A percentile compares a stretch with the other conserved stretches of the same genome.
These are phyloP conservation scores for Syzygium grande DNA, from an alignment of 345 rosid genomes.

Conservation along the genomic window DNA sequence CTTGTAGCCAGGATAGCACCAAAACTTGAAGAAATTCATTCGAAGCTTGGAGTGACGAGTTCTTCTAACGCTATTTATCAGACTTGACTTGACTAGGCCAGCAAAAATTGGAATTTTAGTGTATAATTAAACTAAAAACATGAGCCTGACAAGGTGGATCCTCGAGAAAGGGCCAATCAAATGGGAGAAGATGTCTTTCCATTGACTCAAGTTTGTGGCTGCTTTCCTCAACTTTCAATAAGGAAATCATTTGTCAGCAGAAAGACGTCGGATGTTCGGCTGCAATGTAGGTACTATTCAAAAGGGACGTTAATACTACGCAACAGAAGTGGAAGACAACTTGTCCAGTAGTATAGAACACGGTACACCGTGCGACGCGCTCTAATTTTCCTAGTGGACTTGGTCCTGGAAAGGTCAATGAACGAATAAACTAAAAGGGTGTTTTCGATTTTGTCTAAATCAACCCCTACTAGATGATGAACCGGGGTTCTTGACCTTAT, in stretches of 20 bases:
- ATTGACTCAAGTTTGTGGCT: background rate
- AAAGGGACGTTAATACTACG: background rate
- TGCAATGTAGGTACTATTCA: background rate
- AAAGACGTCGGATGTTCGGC: background rate
- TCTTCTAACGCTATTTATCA: background rate
- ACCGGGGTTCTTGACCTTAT: background rate
- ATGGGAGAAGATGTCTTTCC: background rate
- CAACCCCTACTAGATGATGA: background rate
- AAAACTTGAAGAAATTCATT: background rate
- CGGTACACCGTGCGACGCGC: background rate
- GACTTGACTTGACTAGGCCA: background rate
- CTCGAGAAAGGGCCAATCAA: background rate
- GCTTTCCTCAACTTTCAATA: background rate
- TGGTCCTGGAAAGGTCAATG: background rate
- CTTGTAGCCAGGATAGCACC: background rate
- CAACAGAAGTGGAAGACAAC: background rate
- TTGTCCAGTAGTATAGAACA: background rate
- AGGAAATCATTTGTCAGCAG: background rate
- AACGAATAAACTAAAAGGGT: background rate
- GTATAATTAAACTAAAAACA: background rate
- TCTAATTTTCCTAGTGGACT: background rate
- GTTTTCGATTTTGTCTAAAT: background rate
- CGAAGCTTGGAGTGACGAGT: background rate
- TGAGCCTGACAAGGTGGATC: background rate
- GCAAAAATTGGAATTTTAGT: background rate